phyloP scores from a whole-genome alignment of 345 rosid species.

The thale cress (Arabidopsis thaliana) region TAIR10.1 NC_003075.7:13485501-13486000 shows the following conservation, averaged over 20 bases:
- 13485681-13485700: not conserved
- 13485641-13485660: not conserved
- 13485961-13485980: constrained; percentile 49
- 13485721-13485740: constrained; percentile 86
- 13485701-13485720: constrained; percentile 47
- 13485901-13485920: constrained; percentile 70
- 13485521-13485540: constrained; percentile 61
- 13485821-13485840: constrained; percentile 64
- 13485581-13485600: constrained; percentile 89
- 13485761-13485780: constrained; percentile 93
- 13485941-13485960: constrained; percentile 54
- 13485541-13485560: constrained; percentile 71
- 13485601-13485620: constrained; percentile 94
- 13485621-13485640: constrained; percentile 82
- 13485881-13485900: constrained; percentile 66
- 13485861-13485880: constrained; percentile 66
- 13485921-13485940: constrained; percentile 66
- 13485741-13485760: constrained; percentile 91
- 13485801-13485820: constrained; percentile 76
- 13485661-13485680: not conserved
- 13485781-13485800: constrained; percentile 81
- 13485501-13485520: constrained; percentile 80
- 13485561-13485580: constrained; percentile 75
- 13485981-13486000: constrained; percentile 47
- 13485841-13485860: constrained; percentile 82